Percentiles rank a stretch among this genome's conserved stretches.
phyloP scores from a whole-genome alignment of 768 basidiomycete species.

The Lyophyllum atratum region DNA sequence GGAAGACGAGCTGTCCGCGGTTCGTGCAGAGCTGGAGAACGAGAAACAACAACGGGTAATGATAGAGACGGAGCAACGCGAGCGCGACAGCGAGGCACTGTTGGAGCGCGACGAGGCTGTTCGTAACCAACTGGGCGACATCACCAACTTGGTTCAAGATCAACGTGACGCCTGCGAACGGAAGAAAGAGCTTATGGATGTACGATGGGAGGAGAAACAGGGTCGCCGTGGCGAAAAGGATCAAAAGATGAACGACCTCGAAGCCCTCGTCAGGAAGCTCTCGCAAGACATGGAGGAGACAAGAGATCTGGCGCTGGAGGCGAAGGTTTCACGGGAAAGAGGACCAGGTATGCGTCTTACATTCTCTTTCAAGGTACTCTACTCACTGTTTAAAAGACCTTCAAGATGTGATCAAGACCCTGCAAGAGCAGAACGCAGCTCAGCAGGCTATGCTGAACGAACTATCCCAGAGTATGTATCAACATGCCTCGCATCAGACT shows the following conservation, averaged over 20 bases:
- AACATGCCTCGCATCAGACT: background rate
- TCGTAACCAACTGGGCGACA: slow-evolving; percentile 63
- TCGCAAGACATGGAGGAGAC: slow-evolving; percentile 57
- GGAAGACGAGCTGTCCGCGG: slow-evolving; percentile 61
- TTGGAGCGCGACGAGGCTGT: slow-evolving; percentile 62
- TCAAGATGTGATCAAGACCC: slow-evolving; percentile 59
- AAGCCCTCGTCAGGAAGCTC: slow-evolving; percentile 62
- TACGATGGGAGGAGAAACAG: slow-evolving; percentile 65
- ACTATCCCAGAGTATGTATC: slow-evolving; percentile 58
- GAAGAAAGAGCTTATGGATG: slow-evolving; percentile 62
- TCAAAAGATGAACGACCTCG: slow-evolving; percentile 52
- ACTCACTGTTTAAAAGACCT: slow-evolving; percentile 39
- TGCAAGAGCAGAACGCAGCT: slow-evolving; percentile 60
- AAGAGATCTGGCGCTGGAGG: slow-evolving; percentile 52
- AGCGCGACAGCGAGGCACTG: slow-evolving; percentile 58
- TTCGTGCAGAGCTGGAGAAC: slow-evolving; percentile 60
- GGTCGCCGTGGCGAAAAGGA: slow-evolving; percentile 61
- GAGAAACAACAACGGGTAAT: slow-evolving; percentile 60
- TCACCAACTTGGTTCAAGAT: slow-evolving; percentile 73
- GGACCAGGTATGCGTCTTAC: slow-evolving; percentile 52
- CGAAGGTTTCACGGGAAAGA: slow-evolving; percentile 49
- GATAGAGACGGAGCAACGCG: slow-evolving; percentile 63
- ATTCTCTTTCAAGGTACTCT: background rate
- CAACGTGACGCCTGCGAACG: slow-evolving; percentile 59
- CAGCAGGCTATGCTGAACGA: slow-evolving; percentile 55